A percentile compares a stretch with the other conserved stretches of the same genome.
Evolutionary conservation across 2,329 filamentous ascomycete species (phyloP).

Genomic region (Arachnomyces sp.): DNA sequence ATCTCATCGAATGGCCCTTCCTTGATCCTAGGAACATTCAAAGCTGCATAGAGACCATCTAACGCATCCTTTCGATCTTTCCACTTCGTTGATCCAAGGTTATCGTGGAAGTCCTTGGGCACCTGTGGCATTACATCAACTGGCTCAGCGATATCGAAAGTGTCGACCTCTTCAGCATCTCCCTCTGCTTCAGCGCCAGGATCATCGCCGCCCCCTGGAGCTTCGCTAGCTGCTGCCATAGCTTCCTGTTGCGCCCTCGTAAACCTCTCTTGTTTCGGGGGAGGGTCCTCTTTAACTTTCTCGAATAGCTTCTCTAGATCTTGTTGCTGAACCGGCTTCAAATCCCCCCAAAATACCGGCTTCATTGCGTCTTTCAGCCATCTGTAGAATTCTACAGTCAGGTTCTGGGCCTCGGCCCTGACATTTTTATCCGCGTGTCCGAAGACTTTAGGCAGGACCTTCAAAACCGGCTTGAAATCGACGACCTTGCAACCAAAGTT

Average conservation of each 20-base stretch:
- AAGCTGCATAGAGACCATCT: slow-evolving; percentile 64
- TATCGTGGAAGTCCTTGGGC: slow-evolving; percentile 72
- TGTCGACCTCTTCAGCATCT: slow-evolving; percentile 62
- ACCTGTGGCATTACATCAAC: slow-evolving; percentile 79
- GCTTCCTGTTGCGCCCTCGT: slow-evolving; percentile 84
- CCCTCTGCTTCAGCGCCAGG: slow-evolving; percentile 50
- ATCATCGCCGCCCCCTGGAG: slow-evolving; percentile 49
- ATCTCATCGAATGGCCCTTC: slow-evolving; percentile 83
- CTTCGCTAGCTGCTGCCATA: slow-evolving; percentile 58
- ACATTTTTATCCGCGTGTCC: slow-evolving; percentile 98
- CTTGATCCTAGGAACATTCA: slow-evolving; percentile 86
- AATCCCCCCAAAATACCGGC: slow-evolving; percentile 88
- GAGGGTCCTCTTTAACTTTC: slow-evolving; percentile 75
- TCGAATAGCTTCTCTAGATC: slow-evolving; percentile 94
- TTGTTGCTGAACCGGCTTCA: slow-evolving; percentile 90
- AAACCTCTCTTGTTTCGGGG: slow-evolving; percentile 83
- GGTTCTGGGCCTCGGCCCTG: slow-evolving; percentile 80
- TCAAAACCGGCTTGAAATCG: slow-evolving; percentile 86
- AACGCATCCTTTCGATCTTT: slow-evolving; percentile 95
- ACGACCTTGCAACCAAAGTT: slow-evolving; percentile 91
- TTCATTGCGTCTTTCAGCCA: slow-evolving; percentile 99
- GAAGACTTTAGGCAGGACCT: slow-evolving; percentile 80
- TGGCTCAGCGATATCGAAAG: slow-evolving; percentile 72
- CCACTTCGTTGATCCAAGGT: slow-evolving; percentile 87
- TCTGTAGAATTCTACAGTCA: slow-evolving; percentile 89